These are phyloP conservation scores for Nicotiana benthamiana DNA, from an alignment of 257 asterid species.

Conservation along the genomic window DNA sequence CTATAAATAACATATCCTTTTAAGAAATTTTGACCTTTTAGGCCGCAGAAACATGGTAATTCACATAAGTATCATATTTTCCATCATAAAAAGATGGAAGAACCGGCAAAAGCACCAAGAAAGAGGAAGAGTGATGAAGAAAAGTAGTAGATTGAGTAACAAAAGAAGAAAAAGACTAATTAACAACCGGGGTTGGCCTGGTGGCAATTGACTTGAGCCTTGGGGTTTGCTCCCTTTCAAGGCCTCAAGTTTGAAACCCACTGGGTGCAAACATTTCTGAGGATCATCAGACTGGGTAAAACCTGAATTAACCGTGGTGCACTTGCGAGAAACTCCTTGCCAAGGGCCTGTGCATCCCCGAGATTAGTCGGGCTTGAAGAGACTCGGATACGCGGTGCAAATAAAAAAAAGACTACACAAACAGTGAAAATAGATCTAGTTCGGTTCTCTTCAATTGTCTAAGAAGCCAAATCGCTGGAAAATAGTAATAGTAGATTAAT, in stretches of 20 bases:
- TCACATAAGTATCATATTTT: background rate
- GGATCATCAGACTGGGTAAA: too few relatives aligned
- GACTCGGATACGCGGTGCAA: too few relatives aligned
- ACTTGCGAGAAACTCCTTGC: too few relatives aligned
- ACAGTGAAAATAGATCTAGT: background rate
- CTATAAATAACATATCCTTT: background rate
- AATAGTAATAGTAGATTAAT: background rate
- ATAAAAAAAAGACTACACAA: too few relatives aligned
- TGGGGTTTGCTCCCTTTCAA: too few relatives aligned
- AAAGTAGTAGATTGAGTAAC: background rate
- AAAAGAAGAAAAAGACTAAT: background rate
- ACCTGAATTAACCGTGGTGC: too few relatives aligned
- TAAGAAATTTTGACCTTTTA: background rate
- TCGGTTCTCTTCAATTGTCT: background rate
- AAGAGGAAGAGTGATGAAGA: background rate
- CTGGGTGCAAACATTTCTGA: too few relatives aligned
- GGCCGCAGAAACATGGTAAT: background rate
- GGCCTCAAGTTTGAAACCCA: too few relatives aligned
- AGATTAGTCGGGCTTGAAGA: too few relatives aligned
- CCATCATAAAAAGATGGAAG: background rate
- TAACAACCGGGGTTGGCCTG: too few relatives aligned
- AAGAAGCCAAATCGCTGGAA: background rate
- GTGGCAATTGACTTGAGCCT: too few relatives aligned
- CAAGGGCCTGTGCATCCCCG: too few relatives aligned
- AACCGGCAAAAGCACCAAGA: background rate